phyloP scores from a whole-genome alignment of 2,329 filamentous ascomycete genomes.

The Claviceps spartinae region DNA sequence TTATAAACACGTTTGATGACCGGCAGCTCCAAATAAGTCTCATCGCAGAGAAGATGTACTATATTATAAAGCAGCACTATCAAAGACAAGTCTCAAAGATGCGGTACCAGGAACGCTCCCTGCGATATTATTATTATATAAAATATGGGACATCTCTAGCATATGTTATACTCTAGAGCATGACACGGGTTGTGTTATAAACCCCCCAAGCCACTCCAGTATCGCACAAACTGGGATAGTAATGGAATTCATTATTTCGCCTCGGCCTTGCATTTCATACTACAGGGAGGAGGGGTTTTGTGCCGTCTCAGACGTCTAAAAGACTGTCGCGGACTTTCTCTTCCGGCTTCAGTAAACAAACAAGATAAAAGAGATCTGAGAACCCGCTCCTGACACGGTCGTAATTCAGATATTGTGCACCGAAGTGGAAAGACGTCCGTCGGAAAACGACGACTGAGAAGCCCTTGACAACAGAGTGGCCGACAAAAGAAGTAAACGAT shows the following conservation, averaged over 20 bases:
- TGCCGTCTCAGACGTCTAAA: no score
- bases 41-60: neutral
- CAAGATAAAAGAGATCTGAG: no score
- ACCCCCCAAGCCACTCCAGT: neutral
- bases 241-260: neutral
- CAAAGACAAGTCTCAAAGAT: no score
- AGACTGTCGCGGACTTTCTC: no score
- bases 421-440: no score
- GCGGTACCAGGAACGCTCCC: no score
- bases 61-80: no score
- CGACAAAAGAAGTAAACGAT: neutral
- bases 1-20: neutral
- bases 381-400: no score
- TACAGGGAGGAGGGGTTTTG: no score
- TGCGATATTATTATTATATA: no score
- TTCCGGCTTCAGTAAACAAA: no score
- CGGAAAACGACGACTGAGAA: neutral
- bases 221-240: neutral
- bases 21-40: neutral
- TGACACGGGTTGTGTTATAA: neutral
- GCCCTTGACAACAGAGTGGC: neutral
- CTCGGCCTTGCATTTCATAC: neutral
- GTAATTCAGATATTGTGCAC: no score
- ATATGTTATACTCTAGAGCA: neutral
- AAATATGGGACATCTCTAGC: neutral